Evolutionary conservation across 2,329 filamentous ascomycete species (phyloP), one percentile per base, ranked within the genome.

Genomic region (Aureobasidium vineae): DNA sequence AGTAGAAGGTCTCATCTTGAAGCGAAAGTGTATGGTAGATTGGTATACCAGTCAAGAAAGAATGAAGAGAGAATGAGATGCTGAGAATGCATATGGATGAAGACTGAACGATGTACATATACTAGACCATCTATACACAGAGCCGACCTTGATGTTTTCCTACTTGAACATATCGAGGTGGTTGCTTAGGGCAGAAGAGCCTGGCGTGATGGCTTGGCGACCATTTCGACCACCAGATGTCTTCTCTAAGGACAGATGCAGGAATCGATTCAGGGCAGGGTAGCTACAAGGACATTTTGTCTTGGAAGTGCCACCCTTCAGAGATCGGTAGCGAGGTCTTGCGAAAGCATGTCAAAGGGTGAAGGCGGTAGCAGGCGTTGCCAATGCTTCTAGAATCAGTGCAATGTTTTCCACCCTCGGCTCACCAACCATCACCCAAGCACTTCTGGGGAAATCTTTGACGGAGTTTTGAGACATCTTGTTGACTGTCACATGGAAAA

Each of bases 131-230:
- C 1, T 28, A 21, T 26, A 59, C 31, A n/a, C 16, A 43, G 19
- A 57, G 23, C 13, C 7, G 33, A 56, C 16, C n/a, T 8, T 23
- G 33, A 56, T 56, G 19, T 19, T n/a, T 56, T n/a, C 38, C 11
- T 45, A 38, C 38, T 45, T 59, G 54, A 45, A 31, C 40, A 45
- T 45, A 59, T 59, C 40, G 40, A 59, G 40, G 40, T 31, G 38
- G 26, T 45, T 31, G n/a, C 54, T n/a, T 59, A 59, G 38, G 54
- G 54, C 54, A 59, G 19, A 45, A 59, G 54, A 59, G 54, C 54
- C 11, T 45, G 53, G 1, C 36, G 11, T 21, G 36, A 19, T 7
- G 50, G 21, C 36, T 31, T 45, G 26, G 26, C 40, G 26, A 33
- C 38, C 26, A n/a, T 16, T 1, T 19, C 21, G 6, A 11, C 54